Percentiles rank a stretch among this genome's conserved stretches.
Evolutionary conservation across 768 basidiomycete species (phyloP).

Genomic region (Boletus pseudo-olivaceus): DNA sequence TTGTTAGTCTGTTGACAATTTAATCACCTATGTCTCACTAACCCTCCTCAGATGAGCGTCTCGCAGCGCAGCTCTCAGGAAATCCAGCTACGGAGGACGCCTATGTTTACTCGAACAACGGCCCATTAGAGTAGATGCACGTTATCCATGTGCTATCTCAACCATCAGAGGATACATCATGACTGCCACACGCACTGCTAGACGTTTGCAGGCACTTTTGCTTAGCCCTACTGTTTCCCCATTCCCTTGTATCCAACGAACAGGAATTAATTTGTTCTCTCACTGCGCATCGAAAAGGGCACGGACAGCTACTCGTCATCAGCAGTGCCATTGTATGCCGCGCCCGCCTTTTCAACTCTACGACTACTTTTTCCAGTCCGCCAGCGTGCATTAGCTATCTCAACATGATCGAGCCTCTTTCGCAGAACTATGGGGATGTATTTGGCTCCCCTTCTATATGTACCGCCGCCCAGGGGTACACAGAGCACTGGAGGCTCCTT

Average conservation of each 20-base stretch:
- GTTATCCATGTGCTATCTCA: background rate
- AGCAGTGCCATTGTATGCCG: background rate
- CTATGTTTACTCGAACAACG: slow-evolving; percentile 67
- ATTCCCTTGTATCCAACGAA: slow-evolving; percentile 12
- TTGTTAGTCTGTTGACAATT: slow-evolving; percentile 47
- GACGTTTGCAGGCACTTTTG: slow-evolving; percentile 15
- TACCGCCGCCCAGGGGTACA: slow-evolving; percentile 73
- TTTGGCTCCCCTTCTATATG: slow-evolving; percentile 52
- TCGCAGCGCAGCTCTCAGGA: slow-evolving; percentile 60
- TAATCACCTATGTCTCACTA: background rate
- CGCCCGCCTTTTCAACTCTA: slow-evolving; percentile 35
- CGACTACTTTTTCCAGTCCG: slow-evolving; percentile 59
- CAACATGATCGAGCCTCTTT: slow-evolving; percentile 65
- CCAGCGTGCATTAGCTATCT: slow-evolving; percentile 79
- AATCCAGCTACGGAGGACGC: slow-evolving; percentile 70
- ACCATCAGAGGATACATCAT: slow-evolving; percentile 1
- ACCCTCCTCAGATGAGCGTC: slow-evolving; percentile 47
- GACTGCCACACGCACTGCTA: slow-evolving; percentile 1
- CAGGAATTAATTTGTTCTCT: slow-evolving; percentile 12
- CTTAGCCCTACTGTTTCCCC: slow-evolving; percentile 11
- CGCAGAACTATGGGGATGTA: slow-evolving; percentile 69
- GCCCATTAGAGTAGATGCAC: slow-evolving; percentile 25
- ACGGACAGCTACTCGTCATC: slow-evolving; percentile 6
- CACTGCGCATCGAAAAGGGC: background rate
- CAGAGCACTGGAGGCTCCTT: slow-evolving; percentile 34